phyloP scores from a whole-genome alignment of 192 early-diverging fungal genomes.

The Coemansia sp. region DNA sequence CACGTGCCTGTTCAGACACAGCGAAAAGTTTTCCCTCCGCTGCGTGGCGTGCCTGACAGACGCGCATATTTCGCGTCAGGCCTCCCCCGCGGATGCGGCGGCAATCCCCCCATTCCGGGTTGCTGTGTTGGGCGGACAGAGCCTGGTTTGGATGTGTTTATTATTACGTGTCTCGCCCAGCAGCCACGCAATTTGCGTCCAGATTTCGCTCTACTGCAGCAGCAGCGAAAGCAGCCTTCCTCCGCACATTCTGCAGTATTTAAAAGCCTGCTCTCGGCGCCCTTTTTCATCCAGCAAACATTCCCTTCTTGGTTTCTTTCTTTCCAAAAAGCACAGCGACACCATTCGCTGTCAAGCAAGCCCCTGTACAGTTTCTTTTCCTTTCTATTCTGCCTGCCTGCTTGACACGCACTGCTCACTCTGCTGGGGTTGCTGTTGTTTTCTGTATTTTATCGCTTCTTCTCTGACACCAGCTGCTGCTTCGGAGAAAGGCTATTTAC shows the following conservation, averaged over 20 bases:
- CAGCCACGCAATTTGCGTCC: slow-evolving; percentile 14
- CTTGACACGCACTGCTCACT: neutral
- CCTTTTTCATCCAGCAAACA: slow-evolving; percentile 6
- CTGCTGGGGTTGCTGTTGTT: slow-evolving; percentile 6
- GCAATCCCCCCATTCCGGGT: slow-evolving; percentile 16
- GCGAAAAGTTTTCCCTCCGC: neutral
- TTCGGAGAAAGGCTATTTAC: neutral
- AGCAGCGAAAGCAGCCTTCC: neutral
- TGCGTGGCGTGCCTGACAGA: neutral
- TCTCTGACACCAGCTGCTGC: neutral
- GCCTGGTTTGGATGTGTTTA: slow-evolving; percentile 6
- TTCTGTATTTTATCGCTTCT: slow-evolving; percentile 13
- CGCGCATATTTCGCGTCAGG: slow-evolving; percentile 9
- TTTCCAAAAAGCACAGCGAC: slow-evolving; percentile 11
- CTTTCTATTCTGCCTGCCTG: neutral
- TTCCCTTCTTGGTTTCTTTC: slow-evolving; percentile 2
- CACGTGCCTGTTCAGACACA: slow-evolving; percentile 1
- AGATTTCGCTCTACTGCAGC: slow-evolving; percentile 7
- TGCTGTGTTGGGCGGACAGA: neutral
- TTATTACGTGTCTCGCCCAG: neutral
- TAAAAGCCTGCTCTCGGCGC: neutral
- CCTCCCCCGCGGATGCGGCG: neutral
- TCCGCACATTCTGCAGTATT: slow-evolving; percentile 16
- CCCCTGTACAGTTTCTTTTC: slow-evolving; percentile 8
- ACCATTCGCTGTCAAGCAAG: slow-evolving; percentile 1